phyloP scores from a whole-genome alignment of 2,329 filamentous ascomycete species.

The Chaetomiaceae sp. region DNA sequence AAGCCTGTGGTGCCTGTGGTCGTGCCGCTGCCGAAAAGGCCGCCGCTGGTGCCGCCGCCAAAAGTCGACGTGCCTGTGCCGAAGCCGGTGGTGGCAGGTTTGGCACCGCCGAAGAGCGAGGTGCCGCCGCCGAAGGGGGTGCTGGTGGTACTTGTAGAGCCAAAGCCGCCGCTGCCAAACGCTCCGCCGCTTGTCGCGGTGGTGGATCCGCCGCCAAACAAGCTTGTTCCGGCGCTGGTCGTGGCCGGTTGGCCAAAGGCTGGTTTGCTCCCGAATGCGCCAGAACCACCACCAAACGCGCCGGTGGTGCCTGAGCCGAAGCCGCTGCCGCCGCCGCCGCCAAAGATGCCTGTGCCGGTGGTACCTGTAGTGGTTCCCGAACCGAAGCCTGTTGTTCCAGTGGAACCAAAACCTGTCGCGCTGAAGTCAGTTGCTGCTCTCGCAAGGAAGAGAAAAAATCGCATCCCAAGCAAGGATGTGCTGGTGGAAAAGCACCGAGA shows the following conservation, averaged over 20 bases:
- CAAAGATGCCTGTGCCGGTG: slow-evolving; percentile 43
- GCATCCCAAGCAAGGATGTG: neutral
- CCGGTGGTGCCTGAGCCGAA: slow-evolving; percentile 19
- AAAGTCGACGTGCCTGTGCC: slow-evolving; percentile 39
- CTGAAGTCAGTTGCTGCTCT: slow-evolving; percentile 31
- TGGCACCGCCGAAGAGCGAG: slow-evolving; percentile 50
- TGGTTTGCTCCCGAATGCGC: slow-evolving; percentile 41
- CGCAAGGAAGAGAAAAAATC: slow-evolving; percentile 4
- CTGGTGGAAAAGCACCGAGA: neutral
- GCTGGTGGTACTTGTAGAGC: slow-evolving; percentile 31
- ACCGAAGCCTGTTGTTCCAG: slow-evolving; percentile 35
- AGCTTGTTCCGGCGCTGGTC: slow-evolving; percentile 36
- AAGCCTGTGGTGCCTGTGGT: slow-evolving; percentile 30
- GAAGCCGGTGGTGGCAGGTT: slow-evolving; percentile 43
- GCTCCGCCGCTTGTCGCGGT: slow-evolving; percentile 36
- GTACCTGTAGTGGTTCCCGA: slow-evolving; percentile 36
- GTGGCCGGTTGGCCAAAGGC: slow-evolving; percentile 48
- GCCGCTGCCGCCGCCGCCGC: slow-evolving; percentile 29
- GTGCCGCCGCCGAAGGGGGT: slow-evolving; percentile 38
- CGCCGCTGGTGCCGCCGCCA: slow-evolving; percentile 36
- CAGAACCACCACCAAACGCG: slow-evolving; percentile 14
- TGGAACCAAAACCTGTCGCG: slow-evolving; percentile 38
- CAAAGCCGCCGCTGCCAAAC: slow-evolving; percentile 42
- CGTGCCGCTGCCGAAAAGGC: slow-evolving; percentile 20
- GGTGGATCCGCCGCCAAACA: slow-evolving; percentile 40